These are phyloP conservation scores for Gnomoniopsis smithogilvyi DNA, from an alignment of 2,329 filamentous ascomycete species.

Conservation along the genomic window DNA sequence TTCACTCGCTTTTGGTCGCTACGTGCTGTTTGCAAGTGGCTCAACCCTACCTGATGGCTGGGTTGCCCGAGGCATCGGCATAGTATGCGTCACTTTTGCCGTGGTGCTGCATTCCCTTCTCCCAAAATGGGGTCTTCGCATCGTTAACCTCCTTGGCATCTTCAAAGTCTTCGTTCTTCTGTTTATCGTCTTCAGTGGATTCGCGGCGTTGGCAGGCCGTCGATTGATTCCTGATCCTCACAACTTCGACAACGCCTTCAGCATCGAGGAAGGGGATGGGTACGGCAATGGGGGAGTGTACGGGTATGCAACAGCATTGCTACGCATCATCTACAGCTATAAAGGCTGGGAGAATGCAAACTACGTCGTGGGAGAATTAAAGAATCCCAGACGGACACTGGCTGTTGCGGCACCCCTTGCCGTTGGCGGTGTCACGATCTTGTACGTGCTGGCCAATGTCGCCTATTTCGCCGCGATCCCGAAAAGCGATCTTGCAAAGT, in stretches of 20 bases:
- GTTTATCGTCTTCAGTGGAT: constrained; percentile 60
- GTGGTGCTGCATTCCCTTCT: constrained; percentile 48
- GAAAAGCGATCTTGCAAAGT: constrained; percentile 53
- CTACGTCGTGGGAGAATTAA: constrained; percentile 58
- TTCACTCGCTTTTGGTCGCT: constrained; percentile 55
- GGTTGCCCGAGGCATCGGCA: constrained; percentile 53
- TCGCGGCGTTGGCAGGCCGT: constrained; percentile 51
- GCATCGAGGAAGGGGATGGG: constrained; percentile 37
- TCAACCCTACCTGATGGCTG: constrained; percentile 47
- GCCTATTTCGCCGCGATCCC: constrained; percentile 64
- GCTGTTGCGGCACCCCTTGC: constrained; percentile 55
- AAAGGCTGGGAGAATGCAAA: constrained; percentile 64
- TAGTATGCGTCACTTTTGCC: constrained; percentile 52
- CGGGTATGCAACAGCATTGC: constrained; percentile 54
- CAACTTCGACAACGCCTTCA: constrained; percentile 57
- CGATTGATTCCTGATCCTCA: constrained; percentile 45
- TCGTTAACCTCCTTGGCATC: constrained; percentile 56
- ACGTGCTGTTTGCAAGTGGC: constrained; percentile 54
- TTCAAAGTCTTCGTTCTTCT: constrained; percentile 60
- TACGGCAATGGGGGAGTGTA: constrained; percentile 48
- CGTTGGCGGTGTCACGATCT: constrained; percentile 53
- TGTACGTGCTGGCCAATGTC: constrained; percentile 63
- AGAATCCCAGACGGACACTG: constrained; percentile 51
- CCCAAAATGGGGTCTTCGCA: constrained; percentile 56
- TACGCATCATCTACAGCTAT: constrained; percentile 59